These are phyloP conservation scores for Bocquillonia castaneifolia DNA, from an alignment of 441 rosid species.

Conservation along the genomic window DNA sequence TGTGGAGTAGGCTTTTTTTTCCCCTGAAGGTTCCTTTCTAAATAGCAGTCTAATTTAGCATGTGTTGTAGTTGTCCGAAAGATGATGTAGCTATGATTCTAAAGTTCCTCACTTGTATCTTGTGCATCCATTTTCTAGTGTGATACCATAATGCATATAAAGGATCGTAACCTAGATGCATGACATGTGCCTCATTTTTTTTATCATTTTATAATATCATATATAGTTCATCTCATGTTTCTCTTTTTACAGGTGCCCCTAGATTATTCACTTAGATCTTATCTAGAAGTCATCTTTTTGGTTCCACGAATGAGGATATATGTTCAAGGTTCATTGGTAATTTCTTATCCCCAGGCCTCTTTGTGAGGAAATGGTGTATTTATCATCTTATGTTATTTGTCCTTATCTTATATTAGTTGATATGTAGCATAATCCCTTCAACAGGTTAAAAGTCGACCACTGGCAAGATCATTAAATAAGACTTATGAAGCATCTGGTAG, in stretches of 20 bases:
- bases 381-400: background rate
- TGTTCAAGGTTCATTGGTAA: conserved; percentile 36
- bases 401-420: conserved; percentile 11
- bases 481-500: conserved; percentile 22
- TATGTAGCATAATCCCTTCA: conserved; percentile 12
- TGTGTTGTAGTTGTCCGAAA: too few species aligned
- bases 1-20: background rate
- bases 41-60: too few species aligned
- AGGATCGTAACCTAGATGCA: background rate
- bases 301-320: conserved; percentile 36
- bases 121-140: conserved; percentile 3
- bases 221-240: conserved; percentile 7
- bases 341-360: background rate
- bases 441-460: conserved; percentile 33
- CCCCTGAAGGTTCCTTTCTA: too few species aligned
- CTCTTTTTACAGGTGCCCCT: conserved; percentile 27
- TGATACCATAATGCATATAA: background rate
- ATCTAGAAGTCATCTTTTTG: conserved; percentile 34
- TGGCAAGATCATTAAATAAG: conserved; percentile 27
- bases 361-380: conserved; percentile 1
- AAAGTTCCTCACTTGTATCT: background rate
- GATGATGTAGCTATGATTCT: background rate
- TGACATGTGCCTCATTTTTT: background rate
- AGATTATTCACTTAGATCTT: conserved; percentile 37
- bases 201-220: background rate